Conservation (phyloP, 208 protist species). For the Leishmania amazonensis region DNA sequence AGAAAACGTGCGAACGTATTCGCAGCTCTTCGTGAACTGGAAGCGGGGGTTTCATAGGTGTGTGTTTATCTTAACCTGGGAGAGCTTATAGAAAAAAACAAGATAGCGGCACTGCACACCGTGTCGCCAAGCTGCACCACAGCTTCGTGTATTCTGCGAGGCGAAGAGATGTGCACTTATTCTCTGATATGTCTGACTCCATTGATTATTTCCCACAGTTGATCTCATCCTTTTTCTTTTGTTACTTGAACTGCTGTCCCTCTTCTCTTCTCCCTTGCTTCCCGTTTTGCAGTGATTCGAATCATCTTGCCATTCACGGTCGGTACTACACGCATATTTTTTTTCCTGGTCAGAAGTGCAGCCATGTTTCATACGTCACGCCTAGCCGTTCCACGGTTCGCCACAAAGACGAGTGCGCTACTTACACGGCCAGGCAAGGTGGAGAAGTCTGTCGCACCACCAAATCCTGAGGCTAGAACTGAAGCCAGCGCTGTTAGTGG, state of each 20-base stretch:
- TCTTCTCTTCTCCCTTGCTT: slow-evolving; percentile 3
- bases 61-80: neutral
- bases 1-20: too few relatives aligned
- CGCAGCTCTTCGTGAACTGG: neutral
- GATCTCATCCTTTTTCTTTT: neutral
- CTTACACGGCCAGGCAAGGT: neutral
- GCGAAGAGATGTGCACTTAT: neutral
- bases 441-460: neutral
- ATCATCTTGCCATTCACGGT: neutral
- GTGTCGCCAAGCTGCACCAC: neutral
- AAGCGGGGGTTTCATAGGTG: neutral
- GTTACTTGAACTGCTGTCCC: neutral
- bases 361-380: slow-evolving; percentile 7
- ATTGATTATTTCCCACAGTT: neutral
- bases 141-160: neutral
- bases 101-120: neutral
- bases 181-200: neutral
- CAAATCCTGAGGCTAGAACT: neutral
- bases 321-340: neutral
- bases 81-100: neutral
- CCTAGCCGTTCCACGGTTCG: slow-evolving; percentile 6
- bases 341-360: slow-evolving; percentile 1
- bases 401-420: slow-evolving; percentile 13
- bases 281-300: neutral
- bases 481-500: neutral